phyloP scores from a whole-genome alignment of 2,329 filamentous ascomycete genomes.

The Colletotrichum siamense region DNA sequence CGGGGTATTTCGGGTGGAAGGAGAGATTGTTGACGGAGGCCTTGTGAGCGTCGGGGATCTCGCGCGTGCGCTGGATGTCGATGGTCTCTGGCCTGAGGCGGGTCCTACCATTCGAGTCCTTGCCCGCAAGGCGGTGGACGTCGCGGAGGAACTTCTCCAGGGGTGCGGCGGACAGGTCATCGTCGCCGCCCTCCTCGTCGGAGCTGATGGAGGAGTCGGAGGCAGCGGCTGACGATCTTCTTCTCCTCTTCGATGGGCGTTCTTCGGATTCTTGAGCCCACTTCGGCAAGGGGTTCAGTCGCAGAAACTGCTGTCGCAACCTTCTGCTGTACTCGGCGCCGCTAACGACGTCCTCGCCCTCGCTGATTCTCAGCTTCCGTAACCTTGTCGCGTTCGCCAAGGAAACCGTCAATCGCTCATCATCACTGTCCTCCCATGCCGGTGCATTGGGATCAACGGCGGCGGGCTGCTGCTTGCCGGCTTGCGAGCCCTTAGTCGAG shows the following conservation, averaged over 20 bases:
- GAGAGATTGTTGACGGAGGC: slow-evolving; percentile 82
- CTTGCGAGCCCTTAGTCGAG: slow-evolving; percentile 36
- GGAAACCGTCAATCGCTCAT: slow-evolving; percentile 85
- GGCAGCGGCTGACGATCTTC: slow-evolving; percentile 54
- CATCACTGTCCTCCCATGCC: slow-evolving; percentile 95
- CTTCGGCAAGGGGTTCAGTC: slow-evolving; percentile 63
- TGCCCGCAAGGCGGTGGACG: slow-evolving; percentile 68
- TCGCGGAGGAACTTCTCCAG: slow-evolving; percentile 82
- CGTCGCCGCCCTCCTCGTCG: slow-evolving; percentile 60
- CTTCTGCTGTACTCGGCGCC: slow-evolving; percentile 85
- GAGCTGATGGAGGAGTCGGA: slow-evolving; percentile 33
- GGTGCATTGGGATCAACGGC: slow-evolving; percentile 46
- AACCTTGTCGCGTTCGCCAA: slow-evolving; percentile 77
- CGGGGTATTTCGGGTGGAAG: slow-evolving; percentile 88
- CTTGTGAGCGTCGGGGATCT: slow-evolving; percentile 80
- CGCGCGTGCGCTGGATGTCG: slow-evolving; percentile 87
- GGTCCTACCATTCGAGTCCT: slow-evolving; percentile 53
- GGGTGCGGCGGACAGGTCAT: slow-evolving; percentile 72
- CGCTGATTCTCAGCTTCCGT: slow-evolving; percentile 81
- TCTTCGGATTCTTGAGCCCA: slow-evolving; percentile 62
- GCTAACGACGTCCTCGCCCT: slow-evolving; percentile 84
- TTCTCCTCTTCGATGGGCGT: slow-evolving; percentile 55
- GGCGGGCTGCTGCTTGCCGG: slow-evolving; percentile 26
- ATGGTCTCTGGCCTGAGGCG: slow-evolving; percentile 86
- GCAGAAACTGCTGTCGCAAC: slow-evolving; percentile 77